Percentiles rank a stretch among this genome's conserved stretches.
Conservation (phyloP, 1,284 basidiomycete genomes). For the Salmacisia buchloeana region DNA sequence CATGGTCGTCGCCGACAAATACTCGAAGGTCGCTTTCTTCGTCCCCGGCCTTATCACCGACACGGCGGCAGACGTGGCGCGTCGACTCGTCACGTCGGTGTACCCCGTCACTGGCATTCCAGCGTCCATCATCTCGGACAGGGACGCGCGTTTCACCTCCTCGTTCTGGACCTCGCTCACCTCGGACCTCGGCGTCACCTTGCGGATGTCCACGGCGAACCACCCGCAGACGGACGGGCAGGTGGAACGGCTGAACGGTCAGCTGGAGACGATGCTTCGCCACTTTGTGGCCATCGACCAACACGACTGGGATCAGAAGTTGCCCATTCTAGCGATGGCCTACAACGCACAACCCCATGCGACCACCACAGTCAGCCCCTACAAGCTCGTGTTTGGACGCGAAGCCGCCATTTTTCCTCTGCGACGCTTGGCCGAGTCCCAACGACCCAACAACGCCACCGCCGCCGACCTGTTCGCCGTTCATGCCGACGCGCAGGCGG, state of each 20-base stretch:
- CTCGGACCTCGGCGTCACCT: neutral
- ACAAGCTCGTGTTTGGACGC: conserved; percentile 52
- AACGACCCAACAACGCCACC: neutral
- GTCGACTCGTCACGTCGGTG: neutral
- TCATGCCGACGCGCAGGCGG: neutral
- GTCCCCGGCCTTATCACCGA: neutral
- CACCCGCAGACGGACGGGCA: conserved; percentile 37
- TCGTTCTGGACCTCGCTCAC: neutral
- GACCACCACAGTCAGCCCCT: conserved; percentile 50
- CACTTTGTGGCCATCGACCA: conserved; percentile 53
- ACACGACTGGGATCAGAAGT: conserved; percentile 54
- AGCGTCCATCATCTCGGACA: neutral
- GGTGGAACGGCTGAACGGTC: conserved; percentile 45
- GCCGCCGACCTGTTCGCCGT: neutral
- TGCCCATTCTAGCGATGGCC: conserved; percentile 55
- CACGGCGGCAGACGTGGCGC: neutral
- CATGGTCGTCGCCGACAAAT: neutral
- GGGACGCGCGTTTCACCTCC: neutral
- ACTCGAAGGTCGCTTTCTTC: neutral
- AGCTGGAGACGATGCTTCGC: conserved; percentile 50
- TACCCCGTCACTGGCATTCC: neutral
- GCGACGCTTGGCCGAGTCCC: neutral
- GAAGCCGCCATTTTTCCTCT: neutral
- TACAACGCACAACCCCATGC: conserved; percentile 54
- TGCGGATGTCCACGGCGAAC: neutral